A percentile compares a stretch with the other conserved stretches of the same genome.
phyloP scores from a whole-genome alignment of 192 early-diverging fungal genomes.

The Coemansia sp. region DNA sequence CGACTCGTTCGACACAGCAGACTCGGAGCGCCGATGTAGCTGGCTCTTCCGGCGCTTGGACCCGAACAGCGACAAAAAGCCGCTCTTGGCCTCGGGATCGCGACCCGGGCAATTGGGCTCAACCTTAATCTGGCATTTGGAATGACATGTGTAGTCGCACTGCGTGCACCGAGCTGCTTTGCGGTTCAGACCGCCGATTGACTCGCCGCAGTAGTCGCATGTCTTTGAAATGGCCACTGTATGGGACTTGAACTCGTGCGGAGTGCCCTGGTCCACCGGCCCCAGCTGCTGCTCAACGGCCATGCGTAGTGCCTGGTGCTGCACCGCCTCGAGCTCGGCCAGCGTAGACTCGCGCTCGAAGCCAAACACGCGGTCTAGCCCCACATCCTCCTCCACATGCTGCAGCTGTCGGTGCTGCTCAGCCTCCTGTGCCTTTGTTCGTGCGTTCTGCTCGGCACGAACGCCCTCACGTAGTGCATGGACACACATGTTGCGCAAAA shows the following conservation, averaged over 20 bases:
- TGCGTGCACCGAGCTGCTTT: slow-evolving; percentile 35
- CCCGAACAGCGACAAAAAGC: slow-evolving; percentile 44
- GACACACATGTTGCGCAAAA: slow-evolving; percentile 38
- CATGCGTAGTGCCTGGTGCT: slow-evolving; percentile 35
- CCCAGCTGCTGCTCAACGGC: slow-evolving; percentile 43
- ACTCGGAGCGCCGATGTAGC: slow-evolving; percentile 21
- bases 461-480: slow-evolving; percentile 27
- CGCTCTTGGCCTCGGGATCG: slow-evolving; percentile 34
- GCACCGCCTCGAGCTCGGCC: slow-evolving; percentile 41
- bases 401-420: slow-evolving; percentile 27
- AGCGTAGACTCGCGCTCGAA: slow-evolving; percentile 29
- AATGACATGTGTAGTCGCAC: slow-evolving; percentile 50
- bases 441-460: slow-evolving; percentile 27
- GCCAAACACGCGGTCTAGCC: slow-evolving; percentile 20
- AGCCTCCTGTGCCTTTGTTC: slow-evolving; percentile 14
- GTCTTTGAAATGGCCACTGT: slow-evolving; percentile 43
- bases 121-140: slow-evolving; percentile 51
- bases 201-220: slow-evolving; percentile 52
- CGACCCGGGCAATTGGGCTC: slow-evolving; percentile 38
- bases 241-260: slow-evolving; percentile 45
- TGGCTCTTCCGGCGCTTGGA: slow-evolving; percentile 21
- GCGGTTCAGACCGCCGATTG: slow-evolving; percentile 44
- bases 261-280: slow-evolving; percentile 30
- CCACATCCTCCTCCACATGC: slow-evolving; percentile 7
- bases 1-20: slow-evolving; percentile 21